Conservation (phyloP, 1,284 basidiomycete species). For the Moesziomyces sp. region DNA sequence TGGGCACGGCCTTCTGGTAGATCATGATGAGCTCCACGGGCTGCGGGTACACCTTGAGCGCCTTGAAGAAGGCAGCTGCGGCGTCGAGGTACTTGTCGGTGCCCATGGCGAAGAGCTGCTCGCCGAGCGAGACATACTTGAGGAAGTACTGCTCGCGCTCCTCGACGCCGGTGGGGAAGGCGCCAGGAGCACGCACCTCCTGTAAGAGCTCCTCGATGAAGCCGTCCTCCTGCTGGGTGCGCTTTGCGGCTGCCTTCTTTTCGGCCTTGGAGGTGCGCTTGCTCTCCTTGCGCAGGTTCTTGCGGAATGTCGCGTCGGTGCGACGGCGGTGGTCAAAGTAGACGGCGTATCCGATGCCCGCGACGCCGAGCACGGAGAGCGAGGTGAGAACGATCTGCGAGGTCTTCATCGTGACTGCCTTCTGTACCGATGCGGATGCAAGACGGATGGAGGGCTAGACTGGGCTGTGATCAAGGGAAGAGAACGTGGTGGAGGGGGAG, state of each 20-base stretch:
- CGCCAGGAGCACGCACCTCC: conserved; percentile 50
- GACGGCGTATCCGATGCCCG: conserved; percentile 62
- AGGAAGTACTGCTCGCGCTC: conserved; percentile 78
- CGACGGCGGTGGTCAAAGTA: conserved; percentile 97
- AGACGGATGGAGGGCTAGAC: background rate
- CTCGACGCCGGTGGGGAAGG: conserved; percentile 75
- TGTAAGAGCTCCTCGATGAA: conserved; percentile 55
- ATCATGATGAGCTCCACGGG: conserved; percentile 82
- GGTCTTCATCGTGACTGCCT: conserved; percentile 43
- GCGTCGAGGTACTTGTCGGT: conserved; percentile 71
- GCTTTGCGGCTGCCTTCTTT: conserved; percentile 69
- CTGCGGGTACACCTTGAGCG: conserved; percentile 91
- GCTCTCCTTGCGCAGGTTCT: conserved; percentile 81
- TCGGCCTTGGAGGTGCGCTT: conserved; percentile 74
- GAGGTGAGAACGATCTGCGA: conserved; percentile 47
- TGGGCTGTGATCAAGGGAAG: background rate
- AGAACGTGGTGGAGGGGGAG: background rate
- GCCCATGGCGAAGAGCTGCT: conserved; percentile 84
- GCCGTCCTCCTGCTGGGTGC: conserved; percentile 48
- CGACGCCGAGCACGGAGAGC: conserved; percentile 53
- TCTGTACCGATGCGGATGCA: background rate
- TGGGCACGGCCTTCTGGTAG: conserved; percentile 90
- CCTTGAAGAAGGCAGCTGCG: conserved; percentile 90
- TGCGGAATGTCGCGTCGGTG: conserved; percentile 87
- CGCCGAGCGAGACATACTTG: conserved; percentile 85